phyloP scores from a whole-genome alignment of 106 monocot genomes.

The Phalaenopsis equestris region DNA sequence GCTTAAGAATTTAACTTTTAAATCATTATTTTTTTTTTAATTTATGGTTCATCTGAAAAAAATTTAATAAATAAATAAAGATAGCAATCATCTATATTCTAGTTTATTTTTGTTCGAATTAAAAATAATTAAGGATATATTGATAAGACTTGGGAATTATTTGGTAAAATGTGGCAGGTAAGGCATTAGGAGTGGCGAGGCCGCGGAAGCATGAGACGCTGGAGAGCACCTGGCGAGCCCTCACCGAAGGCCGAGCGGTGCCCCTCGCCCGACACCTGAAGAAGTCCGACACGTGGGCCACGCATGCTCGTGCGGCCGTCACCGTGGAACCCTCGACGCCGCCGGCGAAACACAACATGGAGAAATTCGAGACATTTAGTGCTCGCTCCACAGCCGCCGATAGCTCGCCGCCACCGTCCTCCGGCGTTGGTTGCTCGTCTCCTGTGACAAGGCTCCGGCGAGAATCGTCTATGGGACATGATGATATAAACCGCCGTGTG shows the following conservation, averaged over 20 bases:
- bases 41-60: too few species aligned
- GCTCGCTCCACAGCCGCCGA: constrained; percentile 38
- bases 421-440: background rate
- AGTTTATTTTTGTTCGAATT: too few species aligned
- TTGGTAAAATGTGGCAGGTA: constrained; percentile 1
- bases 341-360: constrained; percentile 4
- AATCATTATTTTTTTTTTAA: too few species aligned
- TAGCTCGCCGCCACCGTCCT: background rate
- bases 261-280: constrained; percentile 60
- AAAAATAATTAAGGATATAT: background rate
- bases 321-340: background rate
- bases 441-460: constrained; percentile 20
- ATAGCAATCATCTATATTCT: too few species aligned
- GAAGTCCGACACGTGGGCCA: constrained; percentile 66
- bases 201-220: constrained; percentile 54
- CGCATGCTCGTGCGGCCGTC: constrained; percentile 7
- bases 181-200: constrained; percentile 10
- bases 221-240: constrained; percentile 68
- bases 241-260: constrained; percentile 62
- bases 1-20: too few species aligned
- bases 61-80: too few species aligned
- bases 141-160: background rate
- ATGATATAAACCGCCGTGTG: constrained; percentile 68
- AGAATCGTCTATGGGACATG: constrained; percentile 62
- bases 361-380: constrained; percentile 19